Base-by-base conservation (phyloP, 1,284 basidiomycete genomes). In the Ustilago xerochloae region DNA sequence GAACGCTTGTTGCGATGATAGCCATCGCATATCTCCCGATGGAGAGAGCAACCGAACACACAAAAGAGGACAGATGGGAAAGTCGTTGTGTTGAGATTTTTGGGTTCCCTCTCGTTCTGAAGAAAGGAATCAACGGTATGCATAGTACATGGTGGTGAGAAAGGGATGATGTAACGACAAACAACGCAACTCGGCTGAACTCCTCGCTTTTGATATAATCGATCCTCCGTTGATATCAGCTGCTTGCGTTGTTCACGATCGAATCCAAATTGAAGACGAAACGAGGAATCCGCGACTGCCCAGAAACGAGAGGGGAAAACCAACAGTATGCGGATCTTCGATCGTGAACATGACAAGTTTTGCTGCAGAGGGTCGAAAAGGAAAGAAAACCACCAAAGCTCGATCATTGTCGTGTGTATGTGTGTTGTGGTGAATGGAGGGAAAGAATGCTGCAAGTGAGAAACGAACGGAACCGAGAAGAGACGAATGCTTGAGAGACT, bases 71-170 rank as follows among this genome's bases (percentile, higher is more conserved):
- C 7, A 36, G 24, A 59, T 46, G 63, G 57, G 28, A 61, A 66
- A 30, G 47, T 50, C n/a, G 46, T 61, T 54, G 50, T 63, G 57
- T 58, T 66, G 30, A 36, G n/a, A 55, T 63, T 69, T 69, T 69
- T 63, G 52, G 56, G 56, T 60, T 63, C 66, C 66, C 66, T 57
- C 66, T 63, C 61, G 57, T 69, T 69, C 66, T 69, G 66, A 56
- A 56, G 52, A 52, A 48, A 48, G 54, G 33, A 50, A 53, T 28
- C 48, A 58, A 54, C n/a, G 51, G n/a, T n/a, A 63, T 69, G 66
- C 61, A 69, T 69, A 69, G 50, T 69, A 69, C 66, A 69, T 52
- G 59, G 38, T 52, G n/a, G 54, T n/a, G 38, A 16, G 24, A 30
- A n/a, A 35, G 41, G 28, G 49, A 43, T 20, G 41, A 38, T n/a